Evolutionary conservation across 495 filamentous ascomycete genomes (phyloP), one percentile per base, ranked within the genome.

Genomic region (Cetradonia linearis): DNA sequence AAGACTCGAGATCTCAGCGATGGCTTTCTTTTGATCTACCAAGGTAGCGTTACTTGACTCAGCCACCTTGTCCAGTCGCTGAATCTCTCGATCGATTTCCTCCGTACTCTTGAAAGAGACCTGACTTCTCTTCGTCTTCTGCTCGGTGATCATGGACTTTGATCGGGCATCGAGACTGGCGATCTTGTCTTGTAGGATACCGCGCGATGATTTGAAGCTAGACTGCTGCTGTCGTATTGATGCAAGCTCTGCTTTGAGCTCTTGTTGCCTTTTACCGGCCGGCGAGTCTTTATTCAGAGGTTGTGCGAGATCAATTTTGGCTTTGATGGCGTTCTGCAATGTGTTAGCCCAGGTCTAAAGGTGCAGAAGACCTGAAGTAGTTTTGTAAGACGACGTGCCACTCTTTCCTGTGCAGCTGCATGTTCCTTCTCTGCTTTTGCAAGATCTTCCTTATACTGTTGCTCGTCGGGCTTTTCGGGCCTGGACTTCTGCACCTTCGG

Each of bases 21-120:
- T 77, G 6, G 90, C 87, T 79, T 95, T 96, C 80, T 88, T 92
- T 82, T 97, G 94, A 62, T 97, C 93, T 5, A 96, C 94, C 58
- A 99, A 72, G 67, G 89, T 93, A 85, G 97, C 87, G 63, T 79
- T 86, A 49, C 91, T 89, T 53, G 82, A 79, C 70, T 93, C 87
- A 60, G 96, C 90, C 59, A 88, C 80, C 72, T 83, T 84, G 58
- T 96, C 89, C 50, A 96, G 83, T 18, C 76, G 77, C 34, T 82
- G 76, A 64, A 99, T 91, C 70, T 89, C 82, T 25, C 76, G 77
- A 70, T 97, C 90, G 54, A 97, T 74, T 44, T 97, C 93, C 38
- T 92, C 91, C 55, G 86, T 81, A 62, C 74, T 87, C 81, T 90
- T 95, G 81, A 86, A 97, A 27, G 79, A 72, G 58, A 95, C 80